Conservation (phyloP, 2,329 filamentous ascomycete genomes). For the Camptophora hylomeconis region DNA sequence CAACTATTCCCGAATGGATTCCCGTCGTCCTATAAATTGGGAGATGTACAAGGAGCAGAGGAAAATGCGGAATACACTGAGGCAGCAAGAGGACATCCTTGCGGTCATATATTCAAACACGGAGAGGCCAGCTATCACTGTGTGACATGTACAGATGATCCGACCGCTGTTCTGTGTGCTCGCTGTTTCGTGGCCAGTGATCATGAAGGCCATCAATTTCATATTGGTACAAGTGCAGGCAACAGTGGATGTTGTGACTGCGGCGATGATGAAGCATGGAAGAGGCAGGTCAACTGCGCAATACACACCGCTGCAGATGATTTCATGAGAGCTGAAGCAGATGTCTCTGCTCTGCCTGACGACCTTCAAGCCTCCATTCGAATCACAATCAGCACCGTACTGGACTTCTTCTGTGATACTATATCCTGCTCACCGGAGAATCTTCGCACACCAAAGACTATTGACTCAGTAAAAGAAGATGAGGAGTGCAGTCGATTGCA, state of each 20-base stretch:
- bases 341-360: conserved; percentile 42
- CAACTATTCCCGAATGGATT: conserved; percentile 72
- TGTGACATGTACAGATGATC: conserved; percentile 85
- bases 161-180: conserved; percentile 89
- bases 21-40: conserved; percentile 58
- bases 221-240: conserved; percentile 73
- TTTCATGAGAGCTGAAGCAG: conserved; percentile 41
- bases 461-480: conserved; percentile 66
- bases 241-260: conserved; percentile 97
- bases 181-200: conserved; percentile 92
- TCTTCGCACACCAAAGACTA: conserved; percentile 70
- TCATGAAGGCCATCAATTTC: conserved; percentile 83
- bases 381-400: conserved; percentile 69
- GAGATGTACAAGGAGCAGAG: conserved; percentile 78
- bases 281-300: conserved; percentile 72
- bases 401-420: conserved; percentile 96
- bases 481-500: conserved; percentile 67
- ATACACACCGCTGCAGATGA: conserved; percentile 64
- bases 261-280: conserved; percentile 91
- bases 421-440: conserved; percentile 97
- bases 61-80: conserved; percentile 93
- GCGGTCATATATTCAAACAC: conserved; percentile 91
- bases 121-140: conserved; percentile 92
- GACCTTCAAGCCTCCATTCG: conserved; percentile 67
- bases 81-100: conserved; percentile 79